Conservation (phyloP, 2,329 filamentous ascomycete species). For the Fusarium mundagurra region DNA sequence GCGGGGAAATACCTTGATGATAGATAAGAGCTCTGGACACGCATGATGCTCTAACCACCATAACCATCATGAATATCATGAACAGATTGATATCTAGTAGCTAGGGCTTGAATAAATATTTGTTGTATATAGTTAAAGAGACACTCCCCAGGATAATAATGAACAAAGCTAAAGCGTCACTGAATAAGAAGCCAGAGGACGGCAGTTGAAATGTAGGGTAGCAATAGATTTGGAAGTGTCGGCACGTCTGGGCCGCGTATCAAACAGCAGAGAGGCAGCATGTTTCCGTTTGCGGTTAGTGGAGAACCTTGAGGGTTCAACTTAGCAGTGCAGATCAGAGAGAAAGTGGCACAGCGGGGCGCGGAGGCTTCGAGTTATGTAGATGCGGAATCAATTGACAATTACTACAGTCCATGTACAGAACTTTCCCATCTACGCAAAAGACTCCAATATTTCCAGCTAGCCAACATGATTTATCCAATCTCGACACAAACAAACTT, state of each 20-base stretch:
- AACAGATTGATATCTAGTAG: not conserved
- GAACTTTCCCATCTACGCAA: conserved; percentile 54
- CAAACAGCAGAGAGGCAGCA: not conserved
- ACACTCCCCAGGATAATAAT: not conserved
- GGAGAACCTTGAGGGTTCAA: not conserved
- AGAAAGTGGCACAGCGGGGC: not conserved
- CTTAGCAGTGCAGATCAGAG: not conserved
- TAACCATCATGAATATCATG: not conserved
- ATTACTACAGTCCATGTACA: conserved; percentile 54
- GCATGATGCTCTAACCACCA: not conserved
- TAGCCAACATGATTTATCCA: conserved; percentile 47
- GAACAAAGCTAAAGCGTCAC: not conserved
- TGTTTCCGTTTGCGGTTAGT: not conserved
- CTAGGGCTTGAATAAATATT: not conserved
- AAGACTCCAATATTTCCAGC: conserved; percentile 51
- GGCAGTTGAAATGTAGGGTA: not conserved
- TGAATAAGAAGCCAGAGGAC: not conserved
- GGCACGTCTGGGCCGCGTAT: not conserved
- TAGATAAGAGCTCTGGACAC: not conserved
- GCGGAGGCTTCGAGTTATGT: not conserved
- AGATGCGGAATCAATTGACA: conserved; percentile 46
- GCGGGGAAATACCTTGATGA: conserved; percentile 22
- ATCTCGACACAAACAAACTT: conserved; percentile 44
- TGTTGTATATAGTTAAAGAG: not conserved
- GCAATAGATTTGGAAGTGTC: not conserved